Evolutionary conservation across 2,329 filamentous ascomycete genomes (phyloP), one percentile per base, ranked within the genome.

Genomic region (Venturia nashicola): DNA sequence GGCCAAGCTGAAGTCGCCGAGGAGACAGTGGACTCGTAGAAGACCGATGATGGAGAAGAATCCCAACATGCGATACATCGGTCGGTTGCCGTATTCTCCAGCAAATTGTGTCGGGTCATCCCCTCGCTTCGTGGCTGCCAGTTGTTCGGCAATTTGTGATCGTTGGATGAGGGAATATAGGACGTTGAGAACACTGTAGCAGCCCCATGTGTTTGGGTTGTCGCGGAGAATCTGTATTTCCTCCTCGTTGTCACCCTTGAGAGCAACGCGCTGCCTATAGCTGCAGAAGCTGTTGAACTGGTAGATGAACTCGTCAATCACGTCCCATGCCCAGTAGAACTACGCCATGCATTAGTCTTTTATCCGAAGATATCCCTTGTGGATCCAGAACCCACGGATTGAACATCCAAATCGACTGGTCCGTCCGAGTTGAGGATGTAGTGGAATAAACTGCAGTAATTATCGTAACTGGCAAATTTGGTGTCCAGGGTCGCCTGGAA

Each of bases 311-410:
- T 99, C 94, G 77, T 99, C 94, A 79, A 99, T 97, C 70, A 97
- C 93, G 77, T 99, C 94, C 94, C 94, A 99, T 51, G 94, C 94
- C 94, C 94, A 99, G 82, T 93, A 97, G 80, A 96, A 95, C 91
- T 97, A 65, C 44, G 44, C 55, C 39, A 36, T 36, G 4, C 14
- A 36, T 63, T 66, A 68, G 71, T 67, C 67, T 66, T 67, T 12
- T 48, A n/a, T 48, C 23, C 16, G 40, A 23, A 57, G 23, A 51
- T 5, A 16, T 39, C 20, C 18, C 32, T 18, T 5, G 7, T 20
- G 18, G 65, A 36, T 46, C 40, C 51, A 59, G 16, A 66, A 83
- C 90, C 80, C 82, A 97, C 93, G 76, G 92, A 96, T 70, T 94
- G 94, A 68, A 93, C 89, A 77, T 99, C 94, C 70, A 99, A 82